Evolutionary conservation across 352 stramenopile species (phyloP), one percentile per base, ranked within the genome.

Genomic region (Phytophthora fragariaefolia): DNA sequence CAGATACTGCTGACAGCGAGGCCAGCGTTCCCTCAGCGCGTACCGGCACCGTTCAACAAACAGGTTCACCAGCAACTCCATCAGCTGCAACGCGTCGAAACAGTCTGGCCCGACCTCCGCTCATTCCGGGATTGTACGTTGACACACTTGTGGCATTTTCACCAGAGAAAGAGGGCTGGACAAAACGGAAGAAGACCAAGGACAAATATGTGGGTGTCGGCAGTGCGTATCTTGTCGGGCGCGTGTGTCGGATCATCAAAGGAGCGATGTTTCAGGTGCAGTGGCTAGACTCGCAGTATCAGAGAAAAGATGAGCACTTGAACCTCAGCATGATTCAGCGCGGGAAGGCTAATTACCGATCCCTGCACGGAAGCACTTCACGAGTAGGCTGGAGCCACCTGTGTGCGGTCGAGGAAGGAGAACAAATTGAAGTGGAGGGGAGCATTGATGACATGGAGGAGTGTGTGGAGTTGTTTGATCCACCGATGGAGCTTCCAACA

Each of bases 281-380:
- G 20, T 64, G 53, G 46, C 18, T 69, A 5, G 53, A 69, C 27
- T 49, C 46, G 1, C 45, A 64, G 46, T 64, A 53, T 9, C 53
- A 64, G 22, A 55, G 15, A 23, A 48, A 34, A 13, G 15, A 15
- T 36, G 30, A 36, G 6, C 30, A 36, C 30, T 36, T 36, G 30
- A 36, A 15, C 30, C 6, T 36, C 30, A 36, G 30, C 30, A 15
- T 36, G 30, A 12, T 36, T 36, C 30, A 36, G 30, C 30, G 30
- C 30, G 30, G 30, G 30, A 36, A 36, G 9, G 7, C 22, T 17
- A 69, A 69, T 34, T 54, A 69, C 45, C 27, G 50, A 10, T 43
- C 46, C 17, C 22, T 32, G 13, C 40, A 55, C 42, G 59, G 42
- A 10, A 60, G 18, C 13, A 28, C 34, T 23, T 60, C 47, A 30